phyloP scores from a whole-genome alignment of 306 rosid genomes.

The Pyrus betulifolia region DNA sequence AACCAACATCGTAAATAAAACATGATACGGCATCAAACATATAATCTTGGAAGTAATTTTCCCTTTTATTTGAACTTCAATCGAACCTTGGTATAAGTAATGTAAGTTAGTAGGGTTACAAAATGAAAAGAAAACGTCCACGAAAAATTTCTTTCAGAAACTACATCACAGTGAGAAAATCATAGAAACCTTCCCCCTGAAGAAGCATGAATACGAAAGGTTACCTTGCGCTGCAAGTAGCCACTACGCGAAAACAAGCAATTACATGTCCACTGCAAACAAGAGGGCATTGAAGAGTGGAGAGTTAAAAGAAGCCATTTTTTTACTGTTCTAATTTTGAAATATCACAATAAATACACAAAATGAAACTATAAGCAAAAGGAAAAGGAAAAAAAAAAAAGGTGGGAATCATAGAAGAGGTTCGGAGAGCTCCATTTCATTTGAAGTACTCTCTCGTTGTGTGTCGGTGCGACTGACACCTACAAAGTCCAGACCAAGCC shows the following conservation, averaged over 20 bases:
- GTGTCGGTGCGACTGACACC: slow-evolving; percentile 53
- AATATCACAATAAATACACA: slow-evolving; percentile 45
- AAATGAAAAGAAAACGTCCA: neutral
- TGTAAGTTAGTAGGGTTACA: neutral
- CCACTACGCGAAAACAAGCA: slow-evolving; percentile 4
- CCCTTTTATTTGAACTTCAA: neutral
- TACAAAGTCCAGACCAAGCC: slow-evolving; percentile 90
- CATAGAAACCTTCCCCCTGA: neutral
- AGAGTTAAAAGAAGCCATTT: slow-evolving; percentile 27
- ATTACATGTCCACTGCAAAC: slow-evolving; percentile 19
- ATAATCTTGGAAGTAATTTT: neutral
- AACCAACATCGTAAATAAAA: too few relatives aligned
- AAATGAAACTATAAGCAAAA: neutral
- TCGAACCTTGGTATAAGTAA: neutral
- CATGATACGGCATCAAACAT: too few relatives aligned
- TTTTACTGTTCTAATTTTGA: slow-evolving; percentile 27
- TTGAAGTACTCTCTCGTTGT: slow-evolving; percentile 46
- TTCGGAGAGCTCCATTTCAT: slow-evolving; percentile 98
- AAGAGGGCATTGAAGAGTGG: slow-evolving; percentile 14
- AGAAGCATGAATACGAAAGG: neutral
- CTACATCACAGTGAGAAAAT: neutral
- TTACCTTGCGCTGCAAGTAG: slow-evolving; percentile 9
- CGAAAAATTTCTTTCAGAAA: neutral
- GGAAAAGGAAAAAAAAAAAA: neutral
- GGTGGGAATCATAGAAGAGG: slow-evolving; percentile 55